Evolutionary conservation across 1,284 basidiomycete species (phyloP).

Genomic region (Marasmius oreades): DNA sequence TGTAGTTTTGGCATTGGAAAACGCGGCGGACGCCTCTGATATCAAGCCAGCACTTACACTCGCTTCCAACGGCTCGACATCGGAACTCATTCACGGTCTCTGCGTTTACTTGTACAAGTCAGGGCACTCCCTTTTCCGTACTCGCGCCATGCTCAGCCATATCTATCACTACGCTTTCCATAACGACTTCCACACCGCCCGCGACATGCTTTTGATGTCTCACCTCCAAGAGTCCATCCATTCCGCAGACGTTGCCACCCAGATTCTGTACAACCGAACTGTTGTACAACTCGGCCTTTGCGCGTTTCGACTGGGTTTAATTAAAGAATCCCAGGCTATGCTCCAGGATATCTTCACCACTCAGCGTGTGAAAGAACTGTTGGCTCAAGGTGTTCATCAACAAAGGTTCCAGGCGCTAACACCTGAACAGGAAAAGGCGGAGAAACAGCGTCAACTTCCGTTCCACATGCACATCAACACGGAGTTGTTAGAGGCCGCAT

Average conservation of each 20-base stretch:
- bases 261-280: slow-evolving; percentile 97
- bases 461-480: slow-evolving; percentile 99
- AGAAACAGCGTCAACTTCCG: slow-evolving; percentile 92
- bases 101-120: slow-evolving; percentile 95
- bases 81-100: slow-evolving; percentile 81
- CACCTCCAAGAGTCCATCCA: slow-evolving; percentile 96
- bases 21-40: slow-evolving; percentile 52
- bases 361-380: slow-evolving; percentile 93
- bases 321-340: slow-evolving; percentile 91
- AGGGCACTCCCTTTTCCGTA: slow-evolving; percentile 86
- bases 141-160: slow-evolving; percentile 95
- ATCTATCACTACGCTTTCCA: slow-evolving; percentile 97
- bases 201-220: slow-evolving; percentile 99
- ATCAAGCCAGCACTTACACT: slow-evolving; percentile 60
- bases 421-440: slow-evolving; percentile 96
- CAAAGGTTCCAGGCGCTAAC: slow-evolving; percentile 86
- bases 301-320: slow-evolving; percentile 93
- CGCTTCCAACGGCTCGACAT: slow-evolving; percentile 51
- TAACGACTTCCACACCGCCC: slow-evolving; percentile 95
- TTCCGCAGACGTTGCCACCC: slow-evolving; percentile 94
- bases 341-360: slow-evolving; percentile 96
- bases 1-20: slow-evolving; percentile 90
- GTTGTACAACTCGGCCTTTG: slow-evolving; percentile 96
- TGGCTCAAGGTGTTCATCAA: slow-evolving; percentile 95
- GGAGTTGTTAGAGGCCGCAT: slow-evolving; percentile 95